A percentile compares a stretch with the other conserved stretches of the same genome.
Evolutionary conservation across 2,329 filamentous ascomycete species (phyloP).

Genomic region (Paraphaeosphaeria sporulosa): DNA sequence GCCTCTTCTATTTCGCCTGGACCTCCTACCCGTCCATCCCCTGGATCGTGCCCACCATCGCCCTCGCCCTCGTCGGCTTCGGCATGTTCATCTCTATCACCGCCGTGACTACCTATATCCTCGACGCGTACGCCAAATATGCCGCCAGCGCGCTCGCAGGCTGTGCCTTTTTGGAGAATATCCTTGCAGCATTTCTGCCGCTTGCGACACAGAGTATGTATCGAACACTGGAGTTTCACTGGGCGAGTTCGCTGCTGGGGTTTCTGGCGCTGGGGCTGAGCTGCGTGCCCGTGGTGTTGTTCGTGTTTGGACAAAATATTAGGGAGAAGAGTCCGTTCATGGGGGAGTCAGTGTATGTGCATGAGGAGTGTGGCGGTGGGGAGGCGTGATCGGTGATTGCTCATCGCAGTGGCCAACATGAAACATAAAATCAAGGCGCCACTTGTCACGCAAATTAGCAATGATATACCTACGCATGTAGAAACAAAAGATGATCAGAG

Average conservation of each 20-base stretch:
- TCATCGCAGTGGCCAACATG: neutral
- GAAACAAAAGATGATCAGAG: neutral
- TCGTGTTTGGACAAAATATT: constrained; percentile 53
- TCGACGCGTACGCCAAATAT: constrained; percentile 60
- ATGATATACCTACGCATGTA: neutral
- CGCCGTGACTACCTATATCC: constrained; percentile 58
- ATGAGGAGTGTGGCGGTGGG: neutral
- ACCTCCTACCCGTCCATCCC: constrained; percentile 52
- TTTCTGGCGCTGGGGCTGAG: constrained; percentile 55
- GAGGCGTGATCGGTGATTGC: neutral
- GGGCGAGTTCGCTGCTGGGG: constrained; percentile 58
- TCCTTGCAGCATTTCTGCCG: constrained; percentile 58
- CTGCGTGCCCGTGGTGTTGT: constrained; percentile 55
- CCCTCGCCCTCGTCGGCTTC: constrained; percentile 58
- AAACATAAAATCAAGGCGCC: too few species aligned
- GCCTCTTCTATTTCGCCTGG: constrained; percentile 62
- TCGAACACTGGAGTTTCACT: constrained; percentile 56
- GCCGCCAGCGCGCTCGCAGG: constrained; percentile 59
- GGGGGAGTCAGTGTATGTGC: constrained; percentile 38
- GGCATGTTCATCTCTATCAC: constrained; percentile 58
- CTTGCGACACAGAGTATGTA: constrained; percentile 59
- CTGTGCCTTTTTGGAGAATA: constrained; percentile 58
- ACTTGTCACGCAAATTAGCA: neutral
- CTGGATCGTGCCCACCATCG: constrained; percentile 59
- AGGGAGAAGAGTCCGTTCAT: constrained; percentile 50